Evolutionary conservation across 345 rosid species (phyloP).

Genomic region (Pugionium dolabratum): DNA sequence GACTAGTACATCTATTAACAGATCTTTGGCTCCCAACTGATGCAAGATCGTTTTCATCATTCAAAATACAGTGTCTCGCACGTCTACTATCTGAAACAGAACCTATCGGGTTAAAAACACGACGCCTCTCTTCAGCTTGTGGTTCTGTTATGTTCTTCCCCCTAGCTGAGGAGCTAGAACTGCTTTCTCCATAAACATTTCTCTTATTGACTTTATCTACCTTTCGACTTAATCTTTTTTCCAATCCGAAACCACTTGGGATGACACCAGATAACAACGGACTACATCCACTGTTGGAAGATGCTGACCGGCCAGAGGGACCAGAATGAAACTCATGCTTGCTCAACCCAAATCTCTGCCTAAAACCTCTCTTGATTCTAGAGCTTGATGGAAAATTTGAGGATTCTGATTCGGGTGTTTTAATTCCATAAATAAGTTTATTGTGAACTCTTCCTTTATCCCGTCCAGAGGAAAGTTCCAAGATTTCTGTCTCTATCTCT

Average conservation of each 20-base stretch:
- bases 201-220: conserved; percentile 51
- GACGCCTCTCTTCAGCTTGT: conserved; percentile 46
- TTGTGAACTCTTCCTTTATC: conserved; percentile 45
- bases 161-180: conserved; percentile 64
- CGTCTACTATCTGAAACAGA: conserved; percentile 62
- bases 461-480: conserved; percentile 44
- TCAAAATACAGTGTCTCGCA: conserved; percentile 48
- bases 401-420: conserved; percentile 47
- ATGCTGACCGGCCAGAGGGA: conserved; percentile 46
- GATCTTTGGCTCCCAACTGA: conserved; percentile 60
- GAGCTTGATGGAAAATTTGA: conserved; percentile 53
- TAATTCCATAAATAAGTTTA: conserved; percentile 37
- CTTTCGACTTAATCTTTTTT: conserved; percentile 48
- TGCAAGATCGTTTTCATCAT: conserved; percentile 46
- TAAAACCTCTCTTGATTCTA: conserved; percentile 48
- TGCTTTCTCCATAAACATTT: conserved; percentile 63
- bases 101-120: conserved; percentile 47
- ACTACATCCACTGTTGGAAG: conserved; percentile 49
- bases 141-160: conserved; percentile 59
- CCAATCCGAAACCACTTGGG: conserved; percentile 53
- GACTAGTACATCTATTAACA: conserved; percentile 36
- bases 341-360: conserved; percentile 49
- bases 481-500: conserved; percentile 51
- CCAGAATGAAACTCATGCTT: conserved; percentile 49
- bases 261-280: conserved; percentile 52